phyloP scores from a whole-genome alignment of 1,284 basidiomycete genomes.

The Pyrrhoderma lamaoense region DNA sequence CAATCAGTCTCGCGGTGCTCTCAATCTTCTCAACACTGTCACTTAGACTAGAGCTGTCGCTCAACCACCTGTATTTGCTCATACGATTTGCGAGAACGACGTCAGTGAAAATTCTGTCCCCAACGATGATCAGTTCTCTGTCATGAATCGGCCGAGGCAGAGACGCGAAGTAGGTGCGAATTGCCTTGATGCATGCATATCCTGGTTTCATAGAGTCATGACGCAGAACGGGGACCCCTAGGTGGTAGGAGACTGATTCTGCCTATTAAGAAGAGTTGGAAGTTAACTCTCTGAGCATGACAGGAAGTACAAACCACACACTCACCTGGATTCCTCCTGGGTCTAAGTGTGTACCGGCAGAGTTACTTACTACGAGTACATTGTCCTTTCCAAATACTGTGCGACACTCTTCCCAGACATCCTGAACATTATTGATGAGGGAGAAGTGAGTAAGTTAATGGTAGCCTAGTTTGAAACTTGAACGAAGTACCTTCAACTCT shows the following conservation, averaged over 20 bases:
- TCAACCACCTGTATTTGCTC: constrained; percentile 22
- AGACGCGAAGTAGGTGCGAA: constrained; percentile 59
- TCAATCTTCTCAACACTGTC: constrained; percentile 14
- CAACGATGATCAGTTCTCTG: constrained; percentile 71
- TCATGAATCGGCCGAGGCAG: constrained; percentile 44
- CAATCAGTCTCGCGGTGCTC: neutral
- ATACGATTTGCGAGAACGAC: constrained; percentile 80
- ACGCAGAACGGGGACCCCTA: constrained; percentile 76
- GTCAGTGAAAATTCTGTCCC: constrained; percentile 90
- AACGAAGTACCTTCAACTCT: constrained; percentile 49
- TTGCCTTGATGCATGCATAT: constrained; percentile 61
- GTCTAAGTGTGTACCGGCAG: constrained; percentile 79
- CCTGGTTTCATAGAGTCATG: constrained; percentile 75
- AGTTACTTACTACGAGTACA: constrained; percentile 90
- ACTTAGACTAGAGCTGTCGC: neutral
- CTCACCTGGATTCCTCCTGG: constrained; percentile 72
- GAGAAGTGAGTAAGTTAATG: neutral
- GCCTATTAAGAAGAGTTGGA: constrained; percentile 45
- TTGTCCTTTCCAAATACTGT: constrained; percentile 70
- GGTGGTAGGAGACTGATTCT: constrained; percentile 74
- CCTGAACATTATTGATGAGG: constrained; percentile 24
- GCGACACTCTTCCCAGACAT: constrained; percentile 74
- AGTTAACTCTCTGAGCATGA: neutral
- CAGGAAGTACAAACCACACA: constrained; percentile 6
- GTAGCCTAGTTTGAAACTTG: neutral